Evolutionary conservation across 805 yeast species (phyloP).

Genomic region (Zygosaccharomyces bisporus): DNA sequence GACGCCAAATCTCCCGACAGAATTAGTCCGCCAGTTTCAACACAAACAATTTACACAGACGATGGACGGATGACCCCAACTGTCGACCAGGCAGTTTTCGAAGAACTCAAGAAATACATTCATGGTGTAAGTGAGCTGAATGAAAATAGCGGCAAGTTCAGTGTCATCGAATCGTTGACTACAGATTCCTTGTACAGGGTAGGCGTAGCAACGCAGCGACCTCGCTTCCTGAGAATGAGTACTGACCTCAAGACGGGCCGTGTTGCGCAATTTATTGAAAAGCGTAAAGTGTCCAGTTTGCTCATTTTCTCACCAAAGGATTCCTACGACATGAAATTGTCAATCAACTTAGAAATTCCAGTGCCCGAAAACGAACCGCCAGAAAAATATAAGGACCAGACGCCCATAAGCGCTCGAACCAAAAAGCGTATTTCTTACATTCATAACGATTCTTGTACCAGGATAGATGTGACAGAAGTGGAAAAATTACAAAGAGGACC

Average conservation of each 20-base stretch:
- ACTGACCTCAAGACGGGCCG: slow-evolving; percentile 67
- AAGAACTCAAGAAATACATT: slow-evolving; percentile 51
- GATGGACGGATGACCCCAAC: slow-evolving; percentile 62
- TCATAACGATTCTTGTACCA: slow-evolving; percentile 70
- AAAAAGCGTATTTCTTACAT: slow-evolving; percentile 70
- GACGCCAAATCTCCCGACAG: slow-evolving; percentile 61
- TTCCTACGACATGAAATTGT: slow-evolving; percentile 69
- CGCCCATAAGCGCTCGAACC: slow-evolving; percentile 56
- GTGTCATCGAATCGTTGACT: slow-evolving; percentile 56
- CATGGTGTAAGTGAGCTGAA: slow-evolving; percentile 50
- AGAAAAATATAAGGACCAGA: slow-evolving; percentile 49
- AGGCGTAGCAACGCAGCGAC: slow-evolving; percentile 59
- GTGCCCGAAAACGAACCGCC: slow-evolving; percentile 48
- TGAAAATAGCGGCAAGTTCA: slow-evolving; percentile 52
- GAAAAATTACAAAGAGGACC: slow-evolving; percentile 27
- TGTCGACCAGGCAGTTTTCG: slow-evolving; percentile 58
- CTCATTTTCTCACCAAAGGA: slow-evolving; percentile 72
- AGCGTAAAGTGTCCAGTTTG: slow-evolving; percentile 69
- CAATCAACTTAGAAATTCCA: slow-evolving; percentile 76
- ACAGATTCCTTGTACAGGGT: slow-evolving; percentile 62
- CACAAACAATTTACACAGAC: slow-evolving; percentile 62
- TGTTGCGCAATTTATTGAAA: slow-evolving; percentile 63
- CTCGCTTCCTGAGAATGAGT: slow-evolving; percentile 61
- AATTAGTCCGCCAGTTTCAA: slow-evolving; percentile 59
- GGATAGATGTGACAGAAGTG: slow-evolving; percentile 69